These are phyloP conservation scores for Camelina hispida DNA, from an alignment of 345 rosid species.

Conservation along the genomic window DNA sequence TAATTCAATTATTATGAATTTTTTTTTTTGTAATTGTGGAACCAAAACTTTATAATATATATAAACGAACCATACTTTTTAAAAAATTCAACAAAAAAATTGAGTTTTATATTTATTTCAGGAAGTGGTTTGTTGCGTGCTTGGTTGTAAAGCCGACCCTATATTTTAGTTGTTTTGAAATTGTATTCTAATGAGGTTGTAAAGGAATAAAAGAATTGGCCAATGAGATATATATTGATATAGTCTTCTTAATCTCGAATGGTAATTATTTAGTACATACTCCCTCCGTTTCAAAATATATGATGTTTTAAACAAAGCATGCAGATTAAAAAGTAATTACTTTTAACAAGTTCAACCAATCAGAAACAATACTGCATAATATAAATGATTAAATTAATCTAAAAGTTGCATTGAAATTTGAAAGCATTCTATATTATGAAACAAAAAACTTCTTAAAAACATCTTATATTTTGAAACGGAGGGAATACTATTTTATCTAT, in stretches of 20 bases:
- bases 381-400: too few relatives aligned
- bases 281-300: too few relatives aligned
- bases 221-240: background rate
- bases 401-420: too few relatives aligned
- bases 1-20: slow-evolving; percentile 46
- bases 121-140: slow-evolving; percentile 35
- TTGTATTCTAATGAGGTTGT: slow-evolving; percentile 3
- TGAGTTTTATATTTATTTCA: background rate
- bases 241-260: slow-evolving; percentile 5
- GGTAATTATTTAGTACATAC: too few relatives aligned
- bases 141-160: slow-evolving; percentile 35
- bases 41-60: slow-evolving; percentile 27
- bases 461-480: too few relatives aligned
- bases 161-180: background rate
- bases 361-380: too few relatives aligned
- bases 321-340: too few relatives aligned
- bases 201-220: slow-evolving; percentile 4
- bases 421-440: too few relatives aligned
- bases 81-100: background rate
- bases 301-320: too few relatives aligned
- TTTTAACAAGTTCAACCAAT: too few relatives aligned
- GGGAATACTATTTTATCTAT: background rate
- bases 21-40: slow-evolving; percentile 28
- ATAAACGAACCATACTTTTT: slow-evolving; percentile 15
- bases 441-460: too few relatives aligned